Evolutionary conservation across 2,329 filamentous ascomycete genomes (phyloP), one percentile per base, ranked within the genome.

Genomic region (Simplicillium sp.): DNA sequence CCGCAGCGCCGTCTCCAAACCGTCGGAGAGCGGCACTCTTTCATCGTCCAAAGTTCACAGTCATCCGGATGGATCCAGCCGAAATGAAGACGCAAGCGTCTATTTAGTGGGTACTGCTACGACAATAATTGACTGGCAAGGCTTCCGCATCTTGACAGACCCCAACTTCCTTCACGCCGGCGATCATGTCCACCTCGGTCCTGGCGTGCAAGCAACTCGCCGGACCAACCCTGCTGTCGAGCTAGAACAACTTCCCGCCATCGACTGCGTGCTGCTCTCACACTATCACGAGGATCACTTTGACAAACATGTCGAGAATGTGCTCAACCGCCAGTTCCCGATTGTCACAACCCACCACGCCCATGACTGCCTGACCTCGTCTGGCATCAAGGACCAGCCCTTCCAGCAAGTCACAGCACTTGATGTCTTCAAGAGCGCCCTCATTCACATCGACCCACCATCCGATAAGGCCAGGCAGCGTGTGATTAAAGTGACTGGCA

Each of bases 291-390:
- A 58, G 44, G 64, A 67, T 37, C 64, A 68, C 40, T 68, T 68
- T 35, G 65, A 67, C 39, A 53, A 49, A 25, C 38, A 60, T 4
- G 62, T 67, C 3, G 64, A 67, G 46, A 53, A 56, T 4, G 55
- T 51, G 13, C 45, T 66, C 36, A 56, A 55, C n/a, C 62, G 75
- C 2, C 62, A 67, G 15, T 60, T 82, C 13, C 69, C 74, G 3
- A 81, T 82, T 50, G 66, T 82, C 45, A 77, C 74, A 3, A 82
- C 76, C 2, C 69, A 72, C 5, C 77, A 82, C 52, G 78, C 77
- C 0, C 68, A 73, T 49, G 46, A 58, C 11, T 69, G 68, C 46
- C 58, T 82, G 29, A 63, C 64, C 1, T 55, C 50, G 0, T 55
- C 58, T 9, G 55, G 56, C 0, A 72, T 75, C 11, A 64, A 66